Base-by-base conservation (phyloP, 192 early-diverging fungal species). In the Glomus cerebriforme region DNA sequence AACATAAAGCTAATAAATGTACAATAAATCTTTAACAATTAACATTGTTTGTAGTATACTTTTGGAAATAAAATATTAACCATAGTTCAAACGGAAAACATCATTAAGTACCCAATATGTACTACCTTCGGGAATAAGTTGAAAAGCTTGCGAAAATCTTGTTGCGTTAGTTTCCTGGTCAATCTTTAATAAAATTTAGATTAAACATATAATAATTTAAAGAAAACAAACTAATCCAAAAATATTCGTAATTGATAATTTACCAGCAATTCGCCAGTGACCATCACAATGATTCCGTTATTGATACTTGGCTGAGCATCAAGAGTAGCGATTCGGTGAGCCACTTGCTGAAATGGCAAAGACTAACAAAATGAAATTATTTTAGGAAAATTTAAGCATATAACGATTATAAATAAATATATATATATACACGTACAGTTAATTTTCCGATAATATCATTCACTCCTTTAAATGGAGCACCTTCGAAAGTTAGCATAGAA, bases 401-500 rank as follows among this genome's bases (percentile, higher is more conserved):
- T 19, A 17, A 74, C 79, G n/a, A 9, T 10, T 3, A 26, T 9
- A 68, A 31, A 64, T 22, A 31, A 26, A 64, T 7, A 64, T 29
- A 10, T 64, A 24, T 64, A 64, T 60, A 22, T 24, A 64, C 29
- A 64, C 29, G 70, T 88, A 91, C 94, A 64, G 82, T 82, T 32
- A 98, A 85, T 82, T 97, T 96, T 78, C 92, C 89, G 49, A 92
- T 83, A 76, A 98, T 95, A 58, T 34, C 75, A 35, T 85, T 64
- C 5, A 84, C 83, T 54, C 96, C 95, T 62, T 79, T 69, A 77
- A 91, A 80, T 78, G 84, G 88, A 39, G 83, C 74, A 45, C 91
- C 93, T 84, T 98, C 96, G 84, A 94, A 98, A 24, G 93, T 90
- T 77, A 98, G 83, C 94, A 95, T 95, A 64, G 95, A 96, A 72